phyloP scores from a whole-genome alignment of 2,329 filamentous ascomycete species.

The Colletotrichum somersetense region DNA sequence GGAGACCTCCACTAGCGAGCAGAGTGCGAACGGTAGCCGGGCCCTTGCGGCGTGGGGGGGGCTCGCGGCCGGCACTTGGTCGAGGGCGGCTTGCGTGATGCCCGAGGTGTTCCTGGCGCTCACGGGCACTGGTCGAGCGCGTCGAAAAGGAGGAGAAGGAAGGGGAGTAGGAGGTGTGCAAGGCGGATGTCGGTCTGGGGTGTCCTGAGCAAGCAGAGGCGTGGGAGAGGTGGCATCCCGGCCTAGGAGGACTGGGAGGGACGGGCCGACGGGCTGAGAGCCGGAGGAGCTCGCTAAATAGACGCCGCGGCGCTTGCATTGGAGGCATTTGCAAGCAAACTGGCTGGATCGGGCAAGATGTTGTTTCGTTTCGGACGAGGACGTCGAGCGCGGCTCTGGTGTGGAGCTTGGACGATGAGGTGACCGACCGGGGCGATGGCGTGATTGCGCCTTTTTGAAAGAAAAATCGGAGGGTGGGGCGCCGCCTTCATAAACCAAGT shows the following conservation, averaged over 20 bases:
- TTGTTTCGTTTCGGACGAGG: conserved; percentile 35
- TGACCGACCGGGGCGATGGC: conserved; percentile 41
- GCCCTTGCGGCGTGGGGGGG: conserved; percentile 24
- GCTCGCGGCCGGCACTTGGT: neutral
- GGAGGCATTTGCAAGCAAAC: conserved; percentile 13
- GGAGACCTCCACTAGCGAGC: conserved; percentile 41
- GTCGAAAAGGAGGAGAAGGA: conserved; percentile 14
- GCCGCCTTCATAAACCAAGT: neutral
- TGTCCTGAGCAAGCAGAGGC: conserved; percentile 26
- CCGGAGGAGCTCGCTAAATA: conserved; percentile 39
- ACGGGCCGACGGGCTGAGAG: conserved; percentile 38
- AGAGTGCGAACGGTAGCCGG: conserved; percentile 31
- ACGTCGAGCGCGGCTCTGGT: conserved; percentile 41
- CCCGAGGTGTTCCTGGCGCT: conserved; percentile 1
- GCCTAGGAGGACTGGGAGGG: conserved; percentile 21
- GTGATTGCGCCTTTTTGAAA: conserved; percentile 32
- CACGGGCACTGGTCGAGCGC: neutral
- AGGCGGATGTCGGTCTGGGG: conserved; percentile 34
- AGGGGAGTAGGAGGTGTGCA: neutral
- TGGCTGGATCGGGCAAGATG: conserved; percentile 31
- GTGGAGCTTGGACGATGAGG: conserved; percentile 41
- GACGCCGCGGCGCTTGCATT: conserved; percentile 41
- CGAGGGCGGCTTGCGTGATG: neutral
- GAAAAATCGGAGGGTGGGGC: conserved; percentile 25
- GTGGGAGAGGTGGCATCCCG: conserved; percentile 1